A percentile compares a stretch with the other conserved stretches of the same genome.
Conservation (phyloP, 2,329 filamentous ascomycete species). For the Aureobasidium sp. region DNA sequence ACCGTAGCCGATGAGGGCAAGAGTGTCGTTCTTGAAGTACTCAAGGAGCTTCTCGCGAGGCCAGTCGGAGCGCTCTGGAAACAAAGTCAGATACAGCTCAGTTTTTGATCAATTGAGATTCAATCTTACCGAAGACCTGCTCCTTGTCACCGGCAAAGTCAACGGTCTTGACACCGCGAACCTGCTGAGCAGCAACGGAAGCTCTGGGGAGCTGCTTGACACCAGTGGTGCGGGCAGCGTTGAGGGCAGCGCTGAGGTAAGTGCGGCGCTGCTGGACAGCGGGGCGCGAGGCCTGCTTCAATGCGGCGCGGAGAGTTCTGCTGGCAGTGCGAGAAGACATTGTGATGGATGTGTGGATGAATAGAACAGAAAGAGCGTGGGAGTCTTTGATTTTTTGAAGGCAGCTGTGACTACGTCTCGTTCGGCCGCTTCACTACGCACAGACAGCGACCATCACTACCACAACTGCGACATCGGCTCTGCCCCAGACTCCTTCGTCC, state of each 20-base stretch:
- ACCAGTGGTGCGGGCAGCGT: conserved; percentile 36
- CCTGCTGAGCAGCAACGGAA: conserved; percentile 51
- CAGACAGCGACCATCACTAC: neutral
- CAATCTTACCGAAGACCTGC: conserved; percentile 73
- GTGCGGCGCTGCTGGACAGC: conserved; percentile 48
- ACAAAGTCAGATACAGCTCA: conserved; percentile 25
- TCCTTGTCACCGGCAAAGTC: conserved; percentile 96
- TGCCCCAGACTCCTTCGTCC: neutral
- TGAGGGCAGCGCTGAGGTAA: conserved; percentile 51
- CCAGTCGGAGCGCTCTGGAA: conserved; percentile 91
- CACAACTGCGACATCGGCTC: conserved; percentile 6
- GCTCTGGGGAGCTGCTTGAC: conserved; percentile 38
- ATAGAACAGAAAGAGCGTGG: conserved; percentile 1
- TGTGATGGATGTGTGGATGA: conserved; percentile 25
- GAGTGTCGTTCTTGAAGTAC: conserved; percentile 99
- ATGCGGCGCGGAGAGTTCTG: conserved; percentile 51
- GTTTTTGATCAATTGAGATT: neutral
- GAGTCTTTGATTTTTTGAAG: conserved; percentile 11
- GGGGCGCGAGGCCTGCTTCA: conserved; percentile 48
- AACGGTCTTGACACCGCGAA: conserved; percentile 93
- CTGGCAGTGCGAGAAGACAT: conserved; percentile 74
- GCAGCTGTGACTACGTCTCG: conserved; percentile 8
- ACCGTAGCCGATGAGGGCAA: conserved; percentile 97
- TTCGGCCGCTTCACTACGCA: neutral
- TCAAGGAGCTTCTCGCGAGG: conserved; percentile 96